These are phyloP conservation scores for Intubia oerlemansii DNA, from an alignment of 2,329 filamentous ascomycete species.

Conservation along the genomic window DNA sequence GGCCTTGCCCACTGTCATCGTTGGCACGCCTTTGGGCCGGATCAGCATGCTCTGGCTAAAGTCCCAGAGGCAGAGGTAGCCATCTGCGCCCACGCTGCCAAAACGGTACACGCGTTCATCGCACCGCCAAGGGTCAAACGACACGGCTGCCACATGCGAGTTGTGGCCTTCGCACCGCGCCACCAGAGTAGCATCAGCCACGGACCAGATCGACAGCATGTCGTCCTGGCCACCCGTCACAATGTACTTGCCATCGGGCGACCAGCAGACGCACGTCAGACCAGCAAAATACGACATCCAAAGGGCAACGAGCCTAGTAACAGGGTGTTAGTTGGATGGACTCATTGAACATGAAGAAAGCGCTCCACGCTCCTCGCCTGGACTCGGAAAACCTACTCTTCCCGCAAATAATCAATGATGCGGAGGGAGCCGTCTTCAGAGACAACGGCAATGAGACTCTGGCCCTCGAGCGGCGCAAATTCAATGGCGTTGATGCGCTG, in stretches of 20 bases:
- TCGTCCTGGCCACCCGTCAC: slow-evolving; percentile 93
- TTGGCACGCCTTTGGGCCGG: slow-evolving; percentile 45
- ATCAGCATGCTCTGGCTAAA: slow-evolving; percentile 98
- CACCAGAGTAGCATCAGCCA: slow-evolving; percentile 64
- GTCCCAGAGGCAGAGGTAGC: slow-evolving; percentile 81
- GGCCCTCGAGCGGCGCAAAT: slow-evolving; percentile 58
- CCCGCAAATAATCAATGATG: slow-evolving; percentile 78
- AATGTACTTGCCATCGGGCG: slow-evolving; percentile 88
- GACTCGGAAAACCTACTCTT: slow-evolving; percentile 57
- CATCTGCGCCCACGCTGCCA: slow-evolving; percentile 88
- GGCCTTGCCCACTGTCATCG: slow-evolving; percentile 15
- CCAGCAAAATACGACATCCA: slow-evolving; percentile 70
- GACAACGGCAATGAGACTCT: slow-evolving; percentile 68
- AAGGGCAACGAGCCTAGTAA: too few relatives aligned
- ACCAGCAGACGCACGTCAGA: slow-evolving; percentile 88
- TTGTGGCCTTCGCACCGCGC: slow-evolving; percentile 89
- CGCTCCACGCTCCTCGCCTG: too few relatives aligned
- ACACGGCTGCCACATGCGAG: slow-evolving; percentile 83
- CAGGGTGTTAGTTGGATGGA: too few relatives aligned
- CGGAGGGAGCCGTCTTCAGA: slow-evolving; percentile 79
- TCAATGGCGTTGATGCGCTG: slow-evolving; percentile 79
- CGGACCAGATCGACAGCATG: slow-evolving; percentile 85
- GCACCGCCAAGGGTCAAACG: slow-evolving; percentile 93
- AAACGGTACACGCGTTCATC: slow-evolving; percentile 92
- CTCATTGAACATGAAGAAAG: too few relatives aligned